phyloP scores from a whole-genome alignment of 2,329 filamentous ascomycete genomes.

The Spiromastix sp. region DNA sequence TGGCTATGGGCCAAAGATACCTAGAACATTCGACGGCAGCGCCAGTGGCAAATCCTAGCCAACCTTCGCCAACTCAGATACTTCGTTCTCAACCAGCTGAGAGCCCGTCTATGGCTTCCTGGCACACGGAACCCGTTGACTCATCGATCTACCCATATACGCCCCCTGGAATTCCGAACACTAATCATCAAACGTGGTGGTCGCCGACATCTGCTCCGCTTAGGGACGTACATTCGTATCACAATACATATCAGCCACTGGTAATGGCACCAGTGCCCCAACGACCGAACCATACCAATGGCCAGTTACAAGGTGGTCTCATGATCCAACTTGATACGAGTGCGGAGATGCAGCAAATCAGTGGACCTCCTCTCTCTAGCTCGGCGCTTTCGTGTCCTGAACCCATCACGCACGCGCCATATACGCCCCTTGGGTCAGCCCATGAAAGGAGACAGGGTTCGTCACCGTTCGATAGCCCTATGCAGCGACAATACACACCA shows the following conservation, averaged over 20 bases:
- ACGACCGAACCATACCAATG: constrained; percentile 20
- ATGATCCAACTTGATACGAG: constrained; percentile 30
- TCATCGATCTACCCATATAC: constrained; percentile 27
- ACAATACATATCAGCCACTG: constrained; percentile 23
- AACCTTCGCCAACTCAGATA: constrained; percentile 28
- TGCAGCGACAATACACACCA: constrained; percentile 4
- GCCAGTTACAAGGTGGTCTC: constrained; percentile 28
- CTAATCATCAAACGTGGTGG: constrained; percentile 32
- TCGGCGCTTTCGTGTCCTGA: constrained; percentile 8
- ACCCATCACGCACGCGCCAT: constrained; percentile 3
- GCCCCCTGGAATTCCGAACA: constrained; percentile 24
- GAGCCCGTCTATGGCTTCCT: constrained; percentile 29
- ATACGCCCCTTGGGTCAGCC: constrained; percentile 4
- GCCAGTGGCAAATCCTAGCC: constrained; percentile 22
- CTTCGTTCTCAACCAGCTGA: constrained; percentile 30
- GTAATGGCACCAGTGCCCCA: constrained; percentile 26
- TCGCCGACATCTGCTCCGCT: constrained; percentile 23
- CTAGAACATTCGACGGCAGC: constrained; percentile 21
- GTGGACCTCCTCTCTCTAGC: constrained; percentile 19
- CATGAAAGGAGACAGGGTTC: constrained; percentile 1
- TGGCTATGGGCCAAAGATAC: constrained; percentile 23
- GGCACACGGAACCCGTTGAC: constrained; percentile 30
- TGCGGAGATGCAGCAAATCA: constrained; percentile 21
- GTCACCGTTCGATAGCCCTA: constrained; percentile 3
- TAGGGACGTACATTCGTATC: constrained; percentile 24